Conservation (phyloP, 257 asterid species). For the Nicotiana benthamiana region DNA sequence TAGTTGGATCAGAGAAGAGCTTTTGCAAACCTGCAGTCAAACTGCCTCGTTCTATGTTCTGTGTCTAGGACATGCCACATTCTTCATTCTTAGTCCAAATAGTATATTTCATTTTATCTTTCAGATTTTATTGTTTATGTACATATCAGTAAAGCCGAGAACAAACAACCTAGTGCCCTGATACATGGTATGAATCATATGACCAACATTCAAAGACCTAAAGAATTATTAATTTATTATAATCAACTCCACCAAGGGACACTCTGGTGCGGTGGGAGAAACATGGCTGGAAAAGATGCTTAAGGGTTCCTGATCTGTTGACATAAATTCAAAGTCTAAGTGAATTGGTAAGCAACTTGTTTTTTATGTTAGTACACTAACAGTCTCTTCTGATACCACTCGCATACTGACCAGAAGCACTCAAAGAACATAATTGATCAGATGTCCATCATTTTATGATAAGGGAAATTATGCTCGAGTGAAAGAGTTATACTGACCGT, state of each 20-base stretch:
- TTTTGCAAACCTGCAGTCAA: neutral
- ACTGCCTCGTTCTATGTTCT: neutral
- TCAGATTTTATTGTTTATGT: neutral
- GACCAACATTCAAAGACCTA: neutral
- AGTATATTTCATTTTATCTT: neutral
- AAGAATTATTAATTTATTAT: neutral
- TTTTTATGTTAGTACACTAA: neutral
- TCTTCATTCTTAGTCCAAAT: neutral
- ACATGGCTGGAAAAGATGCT: neutral
- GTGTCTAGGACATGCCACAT: neutral
- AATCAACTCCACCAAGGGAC: neutral
- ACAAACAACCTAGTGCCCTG: neutral
- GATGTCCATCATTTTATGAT: neutral
- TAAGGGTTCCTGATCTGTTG: neutral
- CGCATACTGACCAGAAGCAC: neutral
- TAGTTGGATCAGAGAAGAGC: neutral
- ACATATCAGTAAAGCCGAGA: neutral
- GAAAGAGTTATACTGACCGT: conserved; percentile 46
- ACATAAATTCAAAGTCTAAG: neutral
- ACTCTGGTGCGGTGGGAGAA: neutral
- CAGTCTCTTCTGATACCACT: neutral
- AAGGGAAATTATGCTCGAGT: neutral
- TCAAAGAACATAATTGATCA: neutral
- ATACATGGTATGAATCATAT: neutral
- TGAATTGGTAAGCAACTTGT: neutral